Base-by-base conservation (phyloP, 2,329 filamentous ascomycete genomes). In the Aureobasidium lini region DNA sequence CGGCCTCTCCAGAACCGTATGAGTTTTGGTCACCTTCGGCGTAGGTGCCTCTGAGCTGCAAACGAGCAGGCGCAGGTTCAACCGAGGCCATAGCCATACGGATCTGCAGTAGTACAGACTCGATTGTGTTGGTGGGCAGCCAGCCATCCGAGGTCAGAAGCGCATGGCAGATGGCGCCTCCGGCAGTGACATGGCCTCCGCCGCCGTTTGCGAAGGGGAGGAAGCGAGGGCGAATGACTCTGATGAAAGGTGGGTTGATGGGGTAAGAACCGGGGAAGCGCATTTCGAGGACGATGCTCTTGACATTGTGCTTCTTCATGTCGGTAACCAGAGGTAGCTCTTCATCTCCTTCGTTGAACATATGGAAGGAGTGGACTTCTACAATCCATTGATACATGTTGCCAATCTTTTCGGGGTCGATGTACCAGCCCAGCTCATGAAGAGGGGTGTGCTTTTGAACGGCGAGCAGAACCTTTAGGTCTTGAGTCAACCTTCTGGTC, bases 331-430 rank as follows among this genome's bases (percentile, higher is more conserved):
- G 77, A 0, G 88, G 89, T 0, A 94, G 77, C 13, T 62, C 64
- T 31, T 63, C 61, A 58, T 63, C 63, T 16, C 65, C 62, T 59
- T 64, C 56, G 40, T 66, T 62, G 60, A 71, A 68, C 7, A 64
- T 66, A 1, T 75, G 70, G 67, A 96, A 95, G 44, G 86, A 89
- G 70, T 96, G 92, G 1, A 96, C 76, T 70, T 96, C 89, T 6
- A 95, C 85, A 61, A 95, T 90, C 91, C 91, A 95, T 67, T 95
- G 90, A 67, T 94, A 96, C 62, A 91, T 79, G 67, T 92, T 95
- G 23, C 76, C 81, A 39, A 92, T 76, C 52, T 83, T 81, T 6
- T 77, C 76, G 13, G 80, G 74, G 67, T 95, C 82, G 59, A 95
- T 85, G 68, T 90, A 90, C 90, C 91, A 96, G 15, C 92, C 92